Conservation (phyloP, 83 land plant genomes). For the Larix sibirica region DNA sequence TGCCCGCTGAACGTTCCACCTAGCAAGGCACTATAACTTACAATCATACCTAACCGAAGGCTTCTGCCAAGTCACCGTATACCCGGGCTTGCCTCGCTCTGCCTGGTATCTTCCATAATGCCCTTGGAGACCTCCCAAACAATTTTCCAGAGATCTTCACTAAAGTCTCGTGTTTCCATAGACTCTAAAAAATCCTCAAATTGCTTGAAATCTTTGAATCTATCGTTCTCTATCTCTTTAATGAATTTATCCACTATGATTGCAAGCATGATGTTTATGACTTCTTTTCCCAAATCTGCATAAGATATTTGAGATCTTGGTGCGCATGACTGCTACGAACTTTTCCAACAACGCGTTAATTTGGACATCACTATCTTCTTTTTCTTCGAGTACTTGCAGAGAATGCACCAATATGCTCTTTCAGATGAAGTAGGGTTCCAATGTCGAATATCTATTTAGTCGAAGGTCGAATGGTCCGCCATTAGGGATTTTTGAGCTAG, state of each 20-base stretch:
- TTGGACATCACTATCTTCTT: slow-evolving; percentile 21
- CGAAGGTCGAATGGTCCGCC: too few species aligned
- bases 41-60: too few species aligned
- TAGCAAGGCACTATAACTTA: too few species aligned
- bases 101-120: slow-evolving; percentile 42
- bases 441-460: not conserved
- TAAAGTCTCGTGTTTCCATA: slow-evolving; percentile 33
- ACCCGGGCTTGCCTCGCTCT: too few species aligned
- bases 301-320: slow-evolving; percentile 38
- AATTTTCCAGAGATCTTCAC: slow-evolving; percentile 65
- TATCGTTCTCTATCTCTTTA: slow-evolving; percentile 6
- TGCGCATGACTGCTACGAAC: slow-evolving; percentile 20
- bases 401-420: not conserved
- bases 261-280: slow-evolving; percentile 44
- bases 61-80: too few species aligned
- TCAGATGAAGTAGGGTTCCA: not conserved
- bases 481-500: not conserved
- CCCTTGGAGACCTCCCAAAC: slow-evolving; percentile 48
- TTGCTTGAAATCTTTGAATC: slow-evolving; percentile 14
- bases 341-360: slow-evolving; percentile 13
- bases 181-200: not conserved
- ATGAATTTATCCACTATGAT: slow-evolving; percentile 11
- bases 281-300: slow-evolving; percentile 31
- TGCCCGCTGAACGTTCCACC: too few species aligned
- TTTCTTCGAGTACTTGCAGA: not conserved